Conservation (phyloP, 2,329 filamentous ascomycete species). For the Boeremia exigua region DNA sequence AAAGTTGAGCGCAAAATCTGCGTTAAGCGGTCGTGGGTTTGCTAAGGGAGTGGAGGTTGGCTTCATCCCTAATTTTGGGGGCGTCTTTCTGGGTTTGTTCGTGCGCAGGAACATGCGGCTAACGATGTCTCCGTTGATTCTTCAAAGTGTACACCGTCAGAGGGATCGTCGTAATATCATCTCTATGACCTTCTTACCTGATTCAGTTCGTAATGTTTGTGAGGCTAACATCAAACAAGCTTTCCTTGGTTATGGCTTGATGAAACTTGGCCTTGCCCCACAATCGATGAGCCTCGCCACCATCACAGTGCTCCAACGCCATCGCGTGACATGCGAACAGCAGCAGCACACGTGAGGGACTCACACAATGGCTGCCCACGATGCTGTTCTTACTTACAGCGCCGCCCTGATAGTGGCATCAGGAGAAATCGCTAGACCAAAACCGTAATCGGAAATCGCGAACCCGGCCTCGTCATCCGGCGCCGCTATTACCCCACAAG, state of each 20-base stretch:
- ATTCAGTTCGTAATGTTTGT: neutral
- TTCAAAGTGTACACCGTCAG: neutral
- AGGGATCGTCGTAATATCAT: neutral
- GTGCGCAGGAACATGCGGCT: no score
- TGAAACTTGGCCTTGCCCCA: conserved; percentile 7
- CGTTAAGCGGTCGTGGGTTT: no score
- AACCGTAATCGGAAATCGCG: conserved; percentile 8
- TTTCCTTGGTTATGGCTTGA: conserved; percentile 3
- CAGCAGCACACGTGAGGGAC: no score
- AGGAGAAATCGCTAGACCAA: conserved; percentile 7
- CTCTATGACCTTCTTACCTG: neutral
- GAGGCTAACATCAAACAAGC: neutral
- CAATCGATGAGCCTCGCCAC: conserved; percentile 3
- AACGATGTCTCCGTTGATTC: no score
- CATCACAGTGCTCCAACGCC: conserved; percentile 1
- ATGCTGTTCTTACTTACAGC: neutral
- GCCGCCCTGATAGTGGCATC: neutral
- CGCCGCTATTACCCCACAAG: conserved; percentile 11
- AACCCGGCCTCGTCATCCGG: conserved; percentile 9
- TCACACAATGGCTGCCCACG: no score
- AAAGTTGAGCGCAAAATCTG: no score
- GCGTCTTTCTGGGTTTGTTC: no score
- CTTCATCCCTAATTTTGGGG: no score
- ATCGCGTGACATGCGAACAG: neutral
- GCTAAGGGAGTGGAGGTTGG: no score